Base-by-base conservation (phyloP, 163 green algal genomes). In the Coccomyxa subellipsoidea region DNA sequence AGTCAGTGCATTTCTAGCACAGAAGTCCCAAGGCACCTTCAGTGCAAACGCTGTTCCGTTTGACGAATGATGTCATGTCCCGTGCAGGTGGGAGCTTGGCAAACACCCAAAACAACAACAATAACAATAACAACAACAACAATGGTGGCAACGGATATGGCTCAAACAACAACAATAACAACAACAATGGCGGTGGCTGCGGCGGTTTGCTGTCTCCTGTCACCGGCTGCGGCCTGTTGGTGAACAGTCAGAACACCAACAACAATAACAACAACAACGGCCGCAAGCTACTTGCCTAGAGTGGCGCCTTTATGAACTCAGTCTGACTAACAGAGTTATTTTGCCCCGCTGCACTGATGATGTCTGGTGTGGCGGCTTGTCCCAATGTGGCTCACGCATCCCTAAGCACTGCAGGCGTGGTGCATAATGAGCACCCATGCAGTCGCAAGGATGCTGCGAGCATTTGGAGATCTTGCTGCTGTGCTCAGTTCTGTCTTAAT, bases 61-160 rank as follows among this genome's bases (percentile, higher is more conserved):
- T n/a, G n/a, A n/a, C n/a, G n/a, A n/a, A n/a, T n/a, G n/a, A n/a
- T n/a, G n/a, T n/a, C n/a, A n/a, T n/a, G n/a, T n/a, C n/a, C n/a
- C n/a, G n/a, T n/a, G n/a, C 47, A 59, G 47, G 47, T 59, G 47
- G 47, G 15, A 59, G 47, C 4, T 7, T 73, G 66, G 31, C 66
- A 5, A 73, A 73, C 66, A 73, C 66, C 66, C 31, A 73, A 18
- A 73, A 73, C 66, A 73, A 73, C 66, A 73, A 73, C n/a, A 73
- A 73, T n/a, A 72, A 72, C n/a, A 73, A 73, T 23, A 73, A 73
- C 66, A 73, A 73, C 66, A 73, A 73, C 4, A 6, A 34, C 10
- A n/a, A n/a, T 8, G 32, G 32, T 73, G 66, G 8, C 18, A 23
- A n/a, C n/a, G 6, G 8, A 18, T 36, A 73, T 34, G 66, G 66